Conservation (phyloP, 805 yeast genomes). For the Monosporozyma solicola region DNA sequence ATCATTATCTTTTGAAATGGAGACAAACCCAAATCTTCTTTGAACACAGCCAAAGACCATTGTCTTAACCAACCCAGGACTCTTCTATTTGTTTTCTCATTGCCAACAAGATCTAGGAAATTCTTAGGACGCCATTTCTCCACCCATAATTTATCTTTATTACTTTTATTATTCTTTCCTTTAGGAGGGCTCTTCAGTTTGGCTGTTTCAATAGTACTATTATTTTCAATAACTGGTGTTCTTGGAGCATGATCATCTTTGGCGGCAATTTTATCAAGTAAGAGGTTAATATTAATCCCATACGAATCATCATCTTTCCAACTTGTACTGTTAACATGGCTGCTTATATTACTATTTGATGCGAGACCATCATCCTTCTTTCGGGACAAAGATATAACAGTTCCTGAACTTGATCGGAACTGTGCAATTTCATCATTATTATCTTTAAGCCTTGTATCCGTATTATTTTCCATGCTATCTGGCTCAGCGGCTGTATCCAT, state of each 20-base stretch:
- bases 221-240: not conserved
- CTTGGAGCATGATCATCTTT: conserved; percentile 4
- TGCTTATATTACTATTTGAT: no score
- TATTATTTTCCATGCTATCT: not conserved
- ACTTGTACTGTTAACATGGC: not conserved
- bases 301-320: conserved; percentile 28
- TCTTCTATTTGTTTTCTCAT: conserved; percentile 52
- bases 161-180: not conserved
- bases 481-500: not conserved
- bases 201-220: not conserved
- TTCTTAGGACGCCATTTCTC: conserved; percentile 61
- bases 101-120: conserved; percentile 63
- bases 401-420: conserved; percentile 3
- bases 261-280: conserved; percentile 28
- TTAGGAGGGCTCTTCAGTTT: not conserved
- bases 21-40: conserved; percentile 28
- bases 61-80: conserved; percentile 56
- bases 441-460: not conserved
- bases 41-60: conserved; percentile 56
- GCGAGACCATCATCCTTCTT: not conserved
- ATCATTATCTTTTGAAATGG: not conserved
- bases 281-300: conserved; percentile 33
- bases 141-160: conserved; percentile 33
- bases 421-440: not conserved
- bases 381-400: not conserved